Evolutionary conservation across 352 stramenopile genomes (phyloP), one percentile per base, ranked within the genome.

Genomic region (Hyaloperonospora brassicae): DNA sequence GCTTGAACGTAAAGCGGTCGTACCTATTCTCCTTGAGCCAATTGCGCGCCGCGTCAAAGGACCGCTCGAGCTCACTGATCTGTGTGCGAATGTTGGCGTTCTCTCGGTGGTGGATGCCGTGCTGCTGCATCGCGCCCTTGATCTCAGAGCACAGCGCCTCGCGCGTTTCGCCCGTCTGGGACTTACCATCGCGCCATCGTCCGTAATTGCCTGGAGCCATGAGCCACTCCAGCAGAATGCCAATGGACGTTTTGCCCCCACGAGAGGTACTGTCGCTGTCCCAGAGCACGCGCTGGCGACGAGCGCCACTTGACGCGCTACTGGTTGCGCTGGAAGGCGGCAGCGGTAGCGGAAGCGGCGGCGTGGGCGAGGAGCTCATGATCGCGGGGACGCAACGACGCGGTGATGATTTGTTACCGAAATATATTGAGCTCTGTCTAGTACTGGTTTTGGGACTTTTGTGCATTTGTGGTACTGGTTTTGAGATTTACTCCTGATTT

Each of bases 11-110:
- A 39, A 57, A 48, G 30, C 54, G 30, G 36, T 79, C 49, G 30
- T 64, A 80, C 13, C 67, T 61, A 52, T 72, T 68, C 59, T 81
- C 53, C 39, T 64, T 57, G 42, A 89, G 61, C 79, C 76, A 89
- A 8, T 47, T 58, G 21, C 79, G 64, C 13, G 79, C 76, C 2
- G 57, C 52, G 46, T 84, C 70, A 59, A 81, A 89, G 7, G 70
- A 68, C 43, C 79, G 70, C 64, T 89, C 76, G 13, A 87, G 64
- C 62, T 89, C 79, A 59, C 72, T 86, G 58, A 89, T 85, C 64
- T 89, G 76, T 50, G 76, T 89, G 57, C 79, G 79, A 55, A 89
- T 87, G 63, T 89, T 87, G 64, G 76, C 76, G 55, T 89, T 89
- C 63, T 86, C 76, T 35, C 79, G 66, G 55, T 89, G 79, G 51